A percentile compares a stretch with the other conserved stretches of the same genome.
Evolutionary conservation across 768 basidiomycete genomes (phyloP).

Genomic region (Mycena floridula): DNA sequence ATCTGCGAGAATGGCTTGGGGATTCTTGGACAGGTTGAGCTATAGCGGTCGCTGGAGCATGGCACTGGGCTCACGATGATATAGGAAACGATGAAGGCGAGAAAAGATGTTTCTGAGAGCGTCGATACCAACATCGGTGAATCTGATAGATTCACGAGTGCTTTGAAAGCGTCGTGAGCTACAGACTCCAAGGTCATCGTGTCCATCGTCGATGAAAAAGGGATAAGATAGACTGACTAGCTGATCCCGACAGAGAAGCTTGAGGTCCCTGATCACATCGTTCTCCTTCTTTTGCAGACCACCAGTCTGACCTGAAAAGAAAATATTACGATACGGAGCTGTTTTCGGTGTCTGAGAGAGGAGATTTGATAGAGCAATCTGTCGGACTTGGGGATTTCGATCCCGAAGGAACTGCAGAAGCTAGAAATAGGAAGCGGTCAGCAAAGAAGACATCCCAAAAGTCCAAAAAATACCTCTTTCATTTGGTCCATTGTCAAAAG

Average conservation of each 20-base stretch:
- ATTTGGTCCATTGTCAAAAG: conserved; percentile 40
- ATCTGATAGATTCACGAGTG: conserved; percentile 90
- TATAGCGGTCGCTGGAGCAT: conserved; percentile 1
- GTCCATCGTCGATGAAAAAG: conserved; percentile 5
- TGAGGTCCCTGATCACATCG: conserved; percentile 72
- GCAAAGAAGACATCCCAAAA: neutral
- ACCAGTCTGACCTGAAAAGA: conserved; percentile 56
- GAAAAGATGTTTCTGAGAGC: conserved; percentile 67
- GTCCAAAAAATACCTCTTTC: conserved; percentile 31
- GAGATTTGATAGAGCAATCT: conserved; percentile 80
- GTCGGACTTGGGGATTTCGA: conserved; percentile 80
- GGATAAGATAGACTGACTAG: conserved; percentile 39
- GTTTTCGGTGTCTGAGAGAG: conserved; percentile 72
- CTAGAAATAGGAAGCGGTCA: conserved; percentile 12
- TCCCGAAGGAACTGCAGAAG: conserved; percentile 83
- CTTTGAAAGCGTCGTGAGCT: conserved; percentile 92
- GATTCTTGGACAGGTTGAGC: conserved; percentile 49
- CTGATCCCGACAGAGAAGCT: conserved; percentile 84
- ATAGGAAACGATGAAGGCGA: conserved; percentile 82
- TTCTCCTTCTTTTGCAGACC: conserved; percentile 61
- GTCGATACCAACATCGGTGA: conserved; percentile 59
- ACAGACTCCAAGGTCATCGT: conserved; percentile 48
- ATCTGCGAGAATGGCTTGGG: conserved; percentile 87
- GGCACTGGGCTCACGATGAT: conserved; percentile 62
- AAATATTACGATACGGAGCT: conserved; percentile 67